Evolutionary conservation across 2,329 filamentous ascomycete species (phyloP).

Genomic region (Hypoxylon rubiginosum): DNA sequence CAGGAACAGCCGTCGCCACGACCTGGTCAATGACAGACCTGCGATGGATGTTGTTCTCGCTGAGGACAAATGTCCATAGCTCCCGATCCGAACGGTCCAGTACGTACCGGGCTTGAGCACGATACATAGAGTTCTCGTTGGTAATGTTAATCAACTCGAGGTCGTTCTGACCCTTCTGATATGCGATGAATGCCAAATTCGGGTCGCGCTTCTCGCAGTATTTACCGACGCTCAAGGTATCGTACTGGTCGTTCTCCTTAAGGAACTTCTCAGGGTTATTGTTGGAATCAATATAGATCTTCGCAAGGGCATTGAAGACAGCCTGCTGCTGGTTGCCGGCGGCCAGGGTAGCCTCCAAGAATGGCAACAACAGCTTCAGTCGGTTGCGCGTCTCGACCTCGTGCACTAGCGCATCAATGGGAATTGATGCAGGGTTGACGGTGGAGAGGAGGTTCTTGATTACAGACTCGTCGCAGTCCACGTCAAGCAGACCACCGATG

Average conservation of each 20-base stretch:
- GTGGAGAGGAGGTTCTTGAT: slow-evolving; percentile 93
- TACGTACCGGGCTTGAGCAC: slow-evolving; percentile 95
- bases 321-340: slow-evolving; percentile 95
- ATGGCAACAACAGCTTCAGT: slow-evolving; percentile 93
- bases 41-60: slow-evolving; percentile 94
- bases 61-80: slow-evolving; percentile 95
- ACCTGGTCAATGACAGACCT: slow-evolving; percentile 96
- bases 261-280: slow-evolving; percentile 98
- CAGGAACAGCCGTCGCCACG: slow-evolving; percentile 92
- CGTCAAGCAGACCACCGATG: slow-evolving; percentile 91
- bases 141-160: slow-evolving; percentile 97
- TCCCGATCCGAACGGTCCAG: slow-evolving; percentile 90
- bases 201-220: slow-evolving; percentile 99
- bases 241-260: slow-evolving; percentile 97
- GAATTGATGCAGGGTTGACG: slow-evolving; percentile 86
- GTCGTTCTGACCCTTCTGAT: slow-evolving; percentile 97
- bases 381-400: slow-evolving; percentile 98
- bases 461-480: slow-evolving; percentile 96
- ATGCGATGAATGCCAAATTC: slow-evolving; percentile 94
- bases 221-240: slow-evolving; percentile 91
- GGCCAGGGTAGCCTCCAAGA: slow-evolving; percentile 92
- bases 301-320: slow-evolving; percentile 95
- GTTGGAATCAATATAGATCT: slow-evolving; percentile 99
- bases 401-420: slow-evolving; percentile 91
- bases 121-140: slow-evolving; percentile 99